Conservation (phyloP, 768 basidiomycete species). For the Russula sp. region DNA sequence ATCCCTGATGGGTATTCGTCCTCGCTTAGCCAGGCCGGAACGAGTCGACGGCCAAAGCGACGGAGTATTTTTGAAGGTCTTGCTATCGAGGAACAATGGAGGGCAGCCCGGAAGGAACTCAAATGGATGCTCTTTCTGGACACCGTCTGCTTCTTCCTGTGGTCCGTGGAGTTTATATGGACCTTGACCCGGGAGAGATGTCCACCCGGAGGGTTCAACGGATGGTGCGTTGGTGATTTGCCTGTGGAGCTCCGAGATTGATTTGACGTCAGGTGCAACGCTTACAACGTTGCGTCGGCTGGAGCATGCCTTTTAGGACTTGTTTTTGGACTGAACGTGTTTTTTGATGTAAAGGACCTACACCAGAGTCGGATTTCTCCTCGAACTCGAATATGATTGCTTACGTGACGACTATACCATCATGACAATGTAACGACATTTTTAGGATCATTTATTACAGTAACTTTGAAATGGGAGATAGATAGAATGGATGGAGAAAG, state of each 20-base stretch:
- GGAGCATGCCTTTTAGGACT: slow-evolving; percentile 51
- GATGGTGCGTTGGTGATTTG: slow-evolving; percentile 42
- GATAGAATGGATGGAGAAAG: too few species aligned
- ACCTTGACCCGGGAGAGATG: slow-evolving; percentile 56
- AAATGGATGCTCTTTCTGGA: slow-evolving; percentile 50
- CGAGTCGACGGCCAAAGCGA: slow-evolving; percentile 35
- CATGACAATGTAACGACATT: neutral
- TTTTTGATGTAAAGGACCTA: slow-evolving; percentile 62
- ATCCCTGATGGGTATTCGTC: slow-evolving; percentile 31
- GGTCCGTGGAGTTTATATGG: slow-evolving; percentile 53
- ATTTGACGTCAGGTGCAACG: slow-evolving; percentile 49
- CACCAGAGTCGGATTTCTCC: slow-evolving; percentile 54
- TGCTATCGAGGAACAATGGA: slow-evolving; percentile 60
- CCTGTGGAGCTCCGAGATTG: slow-evolving; percentile 8
- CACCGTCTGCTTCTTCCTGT: slow-evolving; percentile 39
- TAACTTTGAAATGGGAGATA: too few species aligned
- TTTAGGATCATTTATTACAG: neutral
- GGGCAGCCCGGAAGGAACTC: slow-evolving; percentile 42
- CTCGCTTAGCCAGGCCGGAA: slow-evolving; percentile 27
- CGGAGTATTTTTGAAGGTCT: slow-evolving; percentile 50
- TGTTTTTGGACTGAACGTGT: slow-evolving; percentile 47
- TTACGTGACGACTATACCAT: neutral
- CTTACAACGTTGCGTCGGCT: slow-evolving; percentile 61
- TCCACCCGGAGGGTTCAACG: slow-evolving; percentile 52
- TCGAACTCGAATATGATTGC: slow-evolving; percentile 42